phyloP scores from a whole-genome alignment of 768 basidiomycete genomes.

The Lactarius sanguifluus region DNA sequence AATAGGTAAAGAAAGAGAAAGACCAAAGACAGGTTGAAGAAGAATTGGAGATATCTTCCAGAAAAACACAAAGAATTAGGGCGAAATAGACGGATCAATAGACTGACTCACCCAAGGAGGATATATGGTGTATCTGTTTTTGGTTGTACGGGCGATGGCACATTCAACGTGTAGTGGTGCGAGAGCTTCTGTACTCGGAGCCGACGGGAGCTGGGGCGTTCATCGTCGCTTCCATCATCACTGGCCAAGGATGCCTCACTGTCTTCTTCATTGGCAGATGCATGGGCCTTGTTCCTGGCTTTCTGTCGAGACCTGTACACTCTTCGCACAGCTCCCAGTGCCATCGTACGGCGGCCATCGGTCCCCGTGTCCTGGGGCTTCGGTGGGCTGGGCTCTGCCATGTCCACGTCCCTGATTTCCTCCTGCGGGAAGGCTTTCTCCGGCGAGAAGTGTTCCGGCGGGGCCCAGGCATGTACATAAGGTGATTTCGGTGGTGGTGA shows the following conservation, averaged over 20 bases:
- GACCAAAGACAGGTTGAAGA: conserved; percentile 87
- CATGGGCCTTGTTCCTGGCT: conserved; percentile 38
- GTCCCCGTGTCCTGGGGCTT: conserved; percentile 42
- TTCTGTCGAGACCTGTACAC: conserved; percentile 63
- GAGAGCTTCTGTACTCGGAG: conserved; percentile 56
- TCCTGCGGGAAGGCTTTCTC: conserved; percentile 57
- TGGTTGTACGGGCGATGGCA: conserved; percentile 58
- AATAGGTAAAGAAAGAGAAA: conserved; percentile 81
- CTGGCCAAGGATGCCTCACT: conserved; percentile 46
- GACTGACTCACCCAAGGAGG: conserved; percentile 70
- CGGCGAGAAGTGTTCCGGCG: conserved; percentile 59
- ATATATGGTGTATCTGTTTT: conserved; percentile 75
- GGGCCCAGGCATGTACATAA: conserved; percentile 60
- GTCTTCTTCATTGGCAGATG: conserved; percentile 30
- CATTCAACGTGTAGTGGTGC: conserved; percentile 82
- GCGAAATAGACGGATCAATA: conserved; percentile 23
- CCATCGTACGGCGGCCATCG: conserved; percentile 50
- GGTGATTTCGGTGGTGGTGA: conserved; percentile 47
- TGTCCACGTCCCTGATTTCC: conserved; percentile 69
- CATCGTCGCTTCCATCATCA: conserved; percentile 46
- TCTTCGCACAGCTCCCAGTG: conserved; percentile 63
- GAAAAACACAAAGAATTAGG: background rate
- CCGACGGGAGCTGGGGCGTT: conserved; percentile 25
- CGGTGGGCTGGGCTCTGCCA: conserved; percentile 69
- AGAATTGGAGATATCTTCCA: conserved; percentile 85